Conservation (phyloP, 2,329 filamentous ascomycete species). For the Pseudogymnoascus destructans region DNA sequence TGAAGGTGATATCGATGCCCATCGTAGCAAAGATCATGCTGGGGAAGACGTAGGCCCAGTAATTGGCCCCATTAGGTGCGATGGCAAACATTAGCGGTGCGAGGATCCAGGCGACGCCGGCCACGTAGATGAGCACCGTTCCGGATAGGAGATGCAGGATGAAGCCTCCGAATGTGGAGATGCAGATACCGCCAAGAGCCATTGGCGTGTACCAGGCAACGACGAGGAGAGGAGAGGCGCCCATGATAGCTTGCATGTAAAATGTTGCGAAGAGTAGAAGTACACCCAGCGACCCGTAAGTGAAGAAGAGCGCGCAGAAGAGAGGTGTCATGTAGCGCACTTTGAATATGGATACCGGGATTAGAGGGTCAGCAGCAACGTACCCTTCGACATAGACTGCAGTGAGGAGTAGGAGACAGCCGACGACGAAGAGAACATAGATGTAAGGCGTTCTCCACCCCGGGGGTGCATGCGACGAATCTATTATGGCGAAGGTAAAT, state of each 20-base stretch:
- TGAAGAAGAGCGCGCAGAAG: constrained; percentile 45
- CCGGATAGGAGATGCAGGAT: constrained; percentile 42
- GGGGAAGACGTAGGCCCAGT: constrained; percentile 63
- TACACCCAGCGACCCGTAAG: constrained; percentile 56
- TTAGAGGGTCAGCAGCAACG: constrained; percentile 52
- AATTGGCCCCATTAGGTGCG: constrained; percentile 29
- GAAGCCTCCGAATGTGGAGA: constrained; percentile 47
- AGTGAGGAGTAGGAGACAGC: constrained; percentile 42
- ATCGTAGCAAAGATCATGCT: constrained; percentile 56
- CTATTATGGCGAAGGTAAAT: constrained; percentile 62
- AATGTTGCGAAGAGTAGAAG: constrained; percentile 58
- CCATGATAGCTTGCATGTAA: constrained; percentile 45
- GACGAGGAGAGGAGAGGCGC: constrained; percentile 38
- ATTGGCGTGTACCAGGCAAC: constrained; percentile 53
- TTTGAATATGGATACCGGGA: constrained; percentile 57
- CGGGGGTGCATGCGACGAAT: constrained; percentile 52
- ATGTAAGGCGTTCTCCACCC: constrained; percentile 67
- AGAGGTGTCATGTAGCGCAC: constrained; percentile 57
- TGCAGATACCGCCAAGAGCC: constrained; percentile 52
- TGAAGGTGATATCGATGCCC: constrained; percentile 64
- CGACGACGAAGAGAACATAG: constrained; percentile 48
- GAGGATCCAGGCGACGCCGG: constrained; percentile 38
- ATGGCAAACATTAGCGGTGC: constrained; percentile 41
- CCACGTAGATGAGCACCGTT: constrained; percentile 38
- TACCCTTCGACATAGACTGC: constrained; percentile 62